phyloP scores from a whole-genome alignment of 805 yeast species.

The Yarrowia bubula region DNA sequence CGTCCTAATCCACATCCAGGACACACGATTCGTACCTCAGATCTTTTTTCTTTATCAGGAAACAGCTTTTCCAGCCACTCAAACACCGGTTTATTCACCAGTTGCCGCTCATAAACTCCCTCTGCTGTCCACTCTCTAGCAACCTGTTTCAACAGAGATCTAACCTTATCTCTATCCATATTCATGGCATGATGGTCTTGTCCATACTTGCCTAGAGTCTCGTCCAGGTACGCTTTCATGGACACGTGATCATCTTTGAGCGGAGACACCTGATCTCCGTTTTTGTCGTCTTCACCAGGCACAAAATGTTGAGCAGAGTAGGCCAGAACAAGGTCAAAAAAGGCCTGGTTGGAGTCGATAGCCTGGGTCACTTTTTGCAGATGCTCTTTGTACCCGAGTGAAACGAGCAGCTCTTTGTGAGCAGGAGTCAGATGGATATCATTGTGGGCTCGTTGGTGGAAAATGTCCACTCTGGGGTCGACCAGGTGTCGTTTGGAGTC shows the following conservation, averaged over 20 bases:
- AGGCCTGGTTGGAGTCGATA: constrained; percentile 7
- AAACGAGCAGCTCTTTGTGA: neutral
- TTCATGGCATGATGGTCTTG: constrained; percentile 35
- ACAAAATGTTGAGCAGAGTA: constrained; percentile 10
- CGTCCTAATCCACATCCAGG: constrained; percentile 94
- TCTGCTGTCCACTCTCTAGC: constrained; percentile 73
- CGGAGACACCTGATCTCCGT: neutral
- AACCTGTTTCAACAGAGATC: constrained; percentile 60
- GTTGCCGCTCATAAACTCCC: constrained; percentile 55
- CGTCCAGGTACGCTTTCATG: constrained; percentile 3
- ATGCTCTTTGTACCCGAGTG: neutral
- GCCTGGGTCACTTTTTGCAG: constrained; percentile 3
- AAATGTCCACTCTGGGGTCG: constrained; percentile 16
- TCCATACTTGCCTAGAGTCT: neutral
- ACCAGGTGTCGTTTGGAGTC: constrained; percentile 10
- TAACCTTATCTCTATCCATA: constrained; percentile 56
- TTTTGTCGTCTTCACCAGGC: neutral
- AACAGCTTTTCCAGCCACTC: constrained; percentile 43
- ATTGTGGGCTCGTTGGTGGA: neutral
- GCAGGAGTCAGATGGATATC: neutral
- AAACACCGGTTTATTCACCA: constrained; percentile 53
- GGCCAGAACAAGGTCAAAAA: constrained; percentile 5
- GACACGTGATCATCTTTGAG: neutral
- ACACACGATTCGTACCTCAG: constrained; percentile 48
- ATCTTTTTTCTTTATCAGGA: constrained; percentile 37